Evolutionary conservation across 1,139 yeast genomes (phyloP), one percentile per base, ranked within the genome.

Genomic region (Kurtzmaniella quercitrusa): DNA sequence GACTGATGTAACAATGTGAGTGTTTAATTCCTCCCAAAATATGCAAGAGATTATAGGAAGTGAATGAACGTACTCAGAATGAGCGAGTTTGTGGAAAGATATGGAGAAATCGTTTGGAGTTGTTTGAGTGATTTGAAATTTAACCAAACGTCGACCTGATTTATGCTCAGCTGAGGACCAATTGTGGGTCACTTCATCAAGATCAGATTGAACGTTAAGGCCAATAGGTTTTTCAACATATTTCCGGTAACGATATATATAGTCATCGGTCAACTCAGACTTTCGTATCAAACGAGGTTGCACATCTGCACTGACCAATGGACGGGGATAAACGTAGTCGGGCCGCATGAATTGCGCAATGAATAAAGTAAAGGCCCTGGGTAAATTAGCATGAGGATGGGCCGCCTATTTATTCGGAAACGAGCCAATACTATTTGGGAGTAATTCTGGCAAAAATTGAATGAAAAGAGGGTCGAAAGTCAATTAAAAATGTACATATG

Each of bases 1-100:
- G 22, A 83, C 89, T 2, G 84, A 76, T 0, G 89, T 83, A 34
- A 82, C 81, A 44, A 72, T 79, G 54, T 70, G 73, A 44, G 70
- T 64, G 38, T 69, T 64, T 44, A 69, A 63, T 45, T 76, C 82
- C 43, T 66, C 63, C 85, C 87, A 81, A 56, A 68, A 74, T 33
- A 83, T 80, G 55, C 89, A 84, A 18, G 83, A 76, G 35, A 83
- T 72, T 15, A 71, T 61, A 19, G 71, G 69, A 15, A 50, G 54
- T 19, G 55, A 53, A 33, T 52, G 55, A 32, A 55, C 50, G 44
- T 55, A 60, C 19, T 63, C 55, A 15, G 53, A 48, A 23, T 59
- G 53, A 17, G 47, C 36, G 2, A 68, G 59, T 6, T 65, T 54
- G 7, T 51, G 47, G 38, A 65, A 61, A 16, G 55, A 56, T 14